Evolutionary conservation across 2,329 filamentous ascomycete genomes (phyloP).

Genomic region (Penicillium sp.): DNA sequence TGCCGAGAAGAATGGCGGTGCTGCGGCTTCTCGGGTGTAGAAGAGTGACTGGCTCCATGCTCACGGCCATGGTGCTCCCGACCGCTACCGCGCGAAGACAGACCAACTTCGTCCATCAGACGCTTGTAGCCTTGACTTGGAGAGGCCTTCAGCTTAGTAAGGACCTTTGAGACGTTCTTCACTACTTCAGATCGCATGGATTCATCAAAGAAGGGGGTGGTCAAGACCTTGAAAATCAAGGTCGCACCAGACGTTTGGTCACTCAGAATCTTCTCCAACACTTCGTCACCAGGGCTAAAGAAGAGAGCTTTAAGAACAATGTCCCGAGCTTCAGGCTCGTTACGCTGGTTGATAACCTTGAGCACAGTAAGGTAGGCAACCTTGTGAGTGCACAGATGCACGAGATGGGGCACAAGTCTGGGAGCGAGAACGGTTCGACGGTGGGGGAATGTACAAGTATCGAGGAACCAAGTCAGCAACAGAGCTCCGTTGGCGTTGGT

Average conservation of each 20-base stretch:
- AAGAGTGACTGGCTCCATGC: conserved; percentile 28
- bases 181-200: conserved; percentile 79
- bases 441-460: conserved; percentile 92
- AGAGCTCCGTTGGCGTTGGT: conserved; percentile 94
- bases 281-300: conserved; percentile 80
- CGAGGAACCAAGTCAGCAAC: conserved; percentile 93
- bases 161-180: conserved; percentile 83
- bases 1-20: conserved; percentile 43
- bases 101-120: conserved; percentile 94
- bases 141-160: conserved; percentile 85
- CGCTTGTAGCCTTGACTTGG: conserved; percentile 96
- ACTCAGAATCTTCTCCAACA: conserved; percentile 80
- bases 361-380: conserved; percentile 94
- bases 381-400: conserved; percentile 96
- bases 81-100: conserved; percentile 54
- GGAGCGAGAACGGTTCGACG: conserved; percentile 88
- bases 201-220: conserved; percentile 95
- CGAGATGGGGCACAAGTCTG: conserved; percentile 83
- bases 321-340: conserved; percentile 86
- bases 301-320: conserved; percentile 85
- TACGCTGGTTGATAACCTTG: conserved; percentile 97
- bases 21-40: conserved; percentile 40
- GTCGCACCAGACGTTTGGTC: conserved; percentile 92
- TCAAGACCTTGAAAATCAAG: conserved; percentile 96
- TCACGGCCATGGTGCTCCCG: conserved; percentile 41